Evolutionary conservation across 2,329 filamentous ascomycete species (phyloP).

Genomic region (Arthrocladium fulminans): DNA sequence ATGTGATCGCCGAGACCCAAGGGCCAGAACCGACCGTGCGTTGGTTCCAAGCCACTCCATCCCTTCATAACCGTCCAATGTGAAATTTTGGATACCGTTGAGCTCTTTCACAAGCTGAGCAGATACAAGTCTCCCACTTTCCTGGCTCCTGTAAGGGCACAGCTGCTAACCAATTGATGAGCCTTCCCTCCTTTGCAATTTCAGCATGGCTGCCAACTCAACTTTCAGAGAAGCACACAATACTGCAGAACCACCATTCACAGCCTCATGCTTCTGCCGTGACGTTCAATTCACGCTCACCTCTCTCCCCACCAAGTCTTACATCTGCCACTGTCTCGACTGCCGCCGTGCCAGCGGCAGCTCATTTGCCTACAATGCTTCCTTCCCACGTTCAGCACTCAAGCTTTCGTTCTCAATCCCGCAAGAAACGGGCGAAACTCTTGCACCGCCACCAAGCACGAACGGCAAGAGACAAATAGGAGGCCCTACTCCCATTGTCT

Average conservation of each 20-base stretch:
- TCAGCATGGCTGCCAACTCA: neutral
- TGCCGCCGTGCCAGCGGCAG: neutral
- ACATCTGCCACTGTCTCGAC: neutral
- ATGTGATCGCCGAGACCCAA: no score
- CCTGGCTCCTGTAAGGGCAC: no score
- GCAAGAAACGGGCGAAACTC: neutral
- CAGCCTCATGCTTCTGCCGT: neutral
- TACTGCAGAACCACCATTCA: neutral
- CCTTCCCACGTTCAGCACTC: neutral
- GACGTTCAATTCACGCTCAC: neutral
- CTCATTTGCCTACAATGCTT: slow-evolving; percentile 1
- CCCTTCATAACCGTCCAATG: no score
- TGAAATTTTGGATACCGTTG: no score
- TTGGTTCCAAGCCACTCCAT: no score
- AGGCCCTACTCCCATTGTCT: neutral
- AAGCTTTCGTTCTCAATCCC: neutral
- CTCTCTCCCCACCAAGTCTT: neutral
- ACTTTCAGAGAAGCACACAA: neutral
- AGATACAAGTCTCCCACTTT: no score
- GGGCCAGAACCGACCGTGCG: no score
- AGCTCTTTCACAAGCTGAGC: no score
- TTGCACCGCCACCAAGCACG: neutral
- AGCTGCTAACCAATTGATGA: no score
- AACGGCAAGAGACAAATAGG: neutral
- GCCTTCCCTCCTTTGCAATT: slow-evolving; percentile 1